These are phyloP conservation scores for Pichia thaimueangensis DNA, from an alignment of 805 yeast genomes.

Conservation along the genomic window DNA sequence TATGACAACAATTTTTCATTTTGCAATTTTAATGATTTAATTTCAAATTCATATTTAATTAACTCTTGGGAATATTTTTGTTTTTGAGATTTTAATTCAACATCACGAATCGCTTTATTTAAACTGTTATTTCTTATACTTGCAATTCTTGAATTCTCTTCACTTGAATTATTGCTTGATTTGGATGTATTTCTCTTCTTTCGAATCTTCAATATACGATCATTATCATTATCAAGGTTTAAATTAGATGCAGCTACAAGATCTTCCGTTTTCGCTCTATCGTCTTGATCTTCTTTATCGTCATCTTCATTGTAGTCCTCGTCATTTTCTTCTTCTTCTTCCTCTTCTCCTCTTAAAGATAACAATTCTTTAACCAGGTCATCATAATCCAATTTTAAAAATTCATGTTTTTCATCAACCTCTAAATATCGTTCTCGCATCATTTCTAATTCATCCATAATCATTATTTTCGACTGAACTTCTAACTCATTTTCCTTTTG, in stretches of 20 bases:
- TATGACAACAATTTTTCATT: slow-evolving; percentile 51
- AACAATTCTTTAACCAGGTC: slow-evolving; percentile 23
- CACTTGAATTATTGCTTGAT: slow-evolving; percentile 2
- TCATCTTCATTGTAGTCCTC: slow-evolving; percentile 8
- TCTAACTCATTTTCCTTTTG: slow-evolving; percentile 48
- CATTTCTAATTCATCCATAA: slow-evolving; percentile 49
- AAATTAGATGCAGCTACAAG: background rate
- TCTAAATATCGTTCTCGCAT: slow-evolving; percentile 34
- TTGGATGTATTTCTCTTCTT: slow-evolving; percentile 10
- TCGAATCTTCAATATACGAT: background rate
- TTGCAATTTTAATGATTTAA: slow-evolving; percentile 47
- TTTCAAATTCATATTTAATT: slow-evolving; percentile 45
- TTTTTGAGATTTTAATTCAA: slow-evolving; percentile 21
- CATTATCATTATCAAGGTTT: background rate
- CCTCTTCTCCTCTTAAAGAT: background rate
- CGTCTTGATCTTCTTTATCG: slow-evolving; percentile 2
- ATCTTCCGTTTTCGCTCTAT: slow-evolving; percentile 1
- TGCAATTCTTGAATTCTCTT: slow-evolving; percentile 11
- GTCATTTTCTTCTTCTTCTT: too few relatives aligned
- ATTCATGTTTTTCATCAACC: slow-evolving; percentile 23
- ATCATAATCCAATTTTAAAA: slow-evolving; percentile 25
- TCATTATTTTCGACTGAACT: slow-evolving; percentile 42
- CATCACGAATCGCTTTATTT: slow-evolving; percentile 20
- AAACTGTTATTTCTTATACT: slow-evolving; percentile 23
- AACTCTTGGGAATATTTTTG: slow-evolving; percentile 38